Evolutionary conservation across 306 rosid species (phyloP).

Genomic region (Abrus precatorius): DNA sequence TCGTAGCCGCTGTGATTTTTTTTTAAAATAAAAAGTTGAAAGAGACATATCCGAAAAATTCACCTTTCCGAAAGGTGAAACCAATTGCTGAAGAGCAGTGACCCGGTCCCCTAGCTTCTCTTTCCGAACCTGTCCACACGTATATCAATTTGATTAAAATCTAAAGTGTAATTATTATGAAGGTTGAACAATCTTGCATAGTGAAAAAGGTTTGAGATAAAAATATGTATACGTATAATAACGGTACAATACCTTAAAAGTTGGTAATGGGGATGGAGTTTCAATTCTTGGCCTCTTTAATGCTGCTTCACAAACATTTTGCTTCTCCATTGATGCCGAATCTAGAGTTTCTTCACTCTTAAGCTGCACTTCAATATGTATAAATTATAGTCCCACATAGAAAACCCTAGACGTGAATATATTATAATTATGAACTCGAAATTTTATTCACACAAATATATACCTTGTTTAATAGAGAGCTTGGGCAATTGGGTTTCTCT

Average conservation of each 20-base stretch:
- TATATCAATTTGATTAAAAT: slow-evolving; percentile 33
- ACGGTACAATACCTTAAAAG: slow-evolving; percentile 71
- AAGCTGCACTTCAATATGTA: slow-evolving; percentile 49
- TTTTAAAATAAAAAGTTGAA: background rate
- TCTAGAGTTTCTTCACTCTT: slow-evolving; percentile 64
- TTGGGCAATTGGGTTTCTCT: slow-evolving; percentile 59
- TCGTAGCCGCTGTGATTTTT: background rate
- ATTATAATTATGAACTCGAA: background rate
- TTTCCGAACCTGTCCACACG: slow-evolving; percentile 76
- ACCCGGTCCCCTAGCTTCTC: slow-evolving; percentile 97
- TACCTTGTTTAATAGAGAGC: slow-evolving; percentile 57
- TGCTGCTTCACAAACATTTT: slow-evolving; percentile 59
- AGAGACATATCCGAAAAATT: slow-evolving; percentile 41
- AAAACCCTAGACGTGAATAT: slow-evolving; percentile 45
- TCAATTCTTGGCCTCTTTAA: slow-evolving; percentile 81
- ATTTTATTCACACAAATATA: background rate
- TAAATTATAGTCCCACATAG: background rate
- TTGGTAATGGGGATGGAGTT: slow-evolving; percentile 85
- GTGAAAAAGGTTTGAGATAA: slow-evolving; percentile 28
- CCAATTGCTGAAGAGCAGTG: slow-evolving; percentile 91
- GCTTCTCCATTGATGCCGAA: slow-evolving; percentile 54
- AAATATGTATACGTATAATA: background rate
- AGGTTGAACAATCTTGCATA: background rate
- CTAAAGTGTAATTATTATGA: slow-evolving; percentile 36
- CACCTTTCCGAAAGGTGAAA: slow-evolving; percentile 98